These are phyloP conservation scores for Arthrobotrys pseudoclavata DNA, from an alignment of 2,329 filamentous ascomycete genomes.

Conservation along the genomic window DNA sequence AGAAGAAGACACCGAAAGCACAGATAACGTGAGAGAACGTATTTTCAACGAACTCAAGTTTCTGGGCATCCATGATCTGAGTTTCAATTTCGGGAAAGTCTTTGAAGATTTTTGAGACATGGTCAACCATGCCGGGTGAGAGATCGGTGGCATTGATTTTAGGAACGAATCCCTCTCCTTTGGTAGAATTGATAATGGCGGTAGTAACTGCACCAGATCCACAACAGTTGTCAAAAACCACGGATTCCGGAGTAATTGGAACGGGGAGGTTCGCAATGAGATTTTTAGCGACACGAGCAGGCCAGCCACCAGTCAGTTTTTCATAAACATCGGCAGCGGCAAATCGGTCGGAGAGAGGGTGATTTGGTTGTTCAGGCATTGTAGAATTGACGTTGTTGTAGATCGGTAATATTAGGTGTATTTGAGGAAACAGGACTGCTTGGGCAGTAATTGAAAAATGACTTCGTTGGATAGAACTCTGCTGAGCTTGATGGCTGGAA, in stretches of 20 bases:
- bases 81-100: constrained; percentile 37
- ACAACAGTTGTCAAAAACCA: constrained; percentile 54
- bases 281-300: constrained; percentile 40
- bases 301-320: constrained; percentile 54
- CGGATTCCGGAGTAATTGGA: constrained; percentile 35
- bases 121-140: constrained; percentile 48
- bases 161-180: constrained; percentile 26
- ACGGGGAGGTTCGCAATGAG: constrained; percentile 10
- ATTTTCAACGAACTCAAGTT: constrained; percentile 42
- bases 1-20: constrained; percentile 56
- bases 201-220: constrained; percentile 55
- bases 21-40: constrained; percentile 52
- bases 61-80: constrained; percentile 45
- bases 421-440: background rate
- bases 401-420: background rate
- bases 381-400: background rate
- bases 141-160: constrained; percentile 45
- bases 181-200: constrained; percentile 33
- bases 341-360: constrained; percentile 15
- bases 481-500: background rate
- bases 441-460: background rate
- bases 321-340: constrained; percentile 49
- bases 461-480: background rate
- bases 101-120: constrained; percentile 21
- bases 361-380: constrained; percentile 11